Evolutionary conservation across 495 filamentous ascomycete genomes (phyloP).

Genomic region (Penicillium tannophilum): DNA sequence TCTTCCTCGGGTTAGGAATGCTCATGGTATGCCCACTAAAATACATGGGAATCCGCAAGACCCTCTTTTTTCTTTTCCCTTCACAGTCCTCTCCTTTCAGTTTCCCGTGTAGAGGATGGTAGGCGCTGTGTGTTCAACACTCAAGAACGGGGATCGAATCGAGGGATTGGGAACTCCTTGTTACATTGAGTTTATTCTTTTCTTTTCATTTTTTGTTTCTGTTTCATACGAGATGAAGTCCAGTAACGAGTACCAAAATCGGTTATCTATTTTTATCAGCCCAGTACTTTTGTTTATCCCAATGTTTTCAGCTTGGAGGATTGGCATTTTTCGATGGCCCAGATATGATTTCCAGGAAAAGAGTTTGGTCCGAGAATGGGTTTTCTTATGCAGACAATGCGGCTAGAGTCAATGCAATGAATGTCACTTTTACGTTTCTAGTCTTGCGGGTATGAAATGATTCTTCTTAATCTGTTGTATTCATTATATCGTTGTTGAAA

Average conservation of each 20-base stretch:
- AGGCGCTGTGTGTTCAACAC: neutral
- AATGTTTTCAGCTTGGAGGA: neutral
- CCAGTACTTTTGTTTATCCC: neutral
- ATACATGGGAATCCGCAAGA: neutral
- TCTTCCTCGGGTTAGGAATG: neutral
- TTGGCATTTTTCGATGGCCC: slow-evolving; percentile 1
- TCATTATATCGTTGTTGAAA: slow-evolving; percentile 48
- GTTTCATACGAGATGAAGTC: slow-evolving; percentile 16
- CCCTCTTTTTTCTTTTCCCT: neutral
- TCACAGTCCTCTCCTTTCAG: neutral
- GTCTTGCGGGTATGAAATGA: neutral
- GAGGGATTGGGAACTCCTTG: neutral
- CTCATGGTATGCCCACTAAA: neutral
- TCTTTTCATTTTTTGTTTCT: slow-evolving; percentile 1
- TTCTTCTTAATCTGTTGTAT: slow-evolving; percentile 1
- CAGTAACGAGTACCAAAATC: slow-evolving; percentile 6
- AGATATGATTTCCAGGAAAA: neutral
- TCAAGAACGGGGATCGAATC: neutral
- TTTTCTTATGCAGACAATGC: neutral
- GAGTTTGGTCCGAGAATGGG: neutral
- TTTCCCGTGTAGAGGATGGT: neutral
- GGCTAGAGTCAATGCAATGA: slow-evolving; percentile 5
- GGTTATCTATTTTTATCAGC: slow-evolving; percentile 1
- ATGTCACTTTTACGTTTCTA: neutral
- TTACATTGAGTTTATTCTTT: slow-evolving; percentile 1